These are phyloP conservation scores for Thraustochytrium sp. DNA, from an alignment of 352 stramenopile genomes.

Conservation along the genomic window DNA sequence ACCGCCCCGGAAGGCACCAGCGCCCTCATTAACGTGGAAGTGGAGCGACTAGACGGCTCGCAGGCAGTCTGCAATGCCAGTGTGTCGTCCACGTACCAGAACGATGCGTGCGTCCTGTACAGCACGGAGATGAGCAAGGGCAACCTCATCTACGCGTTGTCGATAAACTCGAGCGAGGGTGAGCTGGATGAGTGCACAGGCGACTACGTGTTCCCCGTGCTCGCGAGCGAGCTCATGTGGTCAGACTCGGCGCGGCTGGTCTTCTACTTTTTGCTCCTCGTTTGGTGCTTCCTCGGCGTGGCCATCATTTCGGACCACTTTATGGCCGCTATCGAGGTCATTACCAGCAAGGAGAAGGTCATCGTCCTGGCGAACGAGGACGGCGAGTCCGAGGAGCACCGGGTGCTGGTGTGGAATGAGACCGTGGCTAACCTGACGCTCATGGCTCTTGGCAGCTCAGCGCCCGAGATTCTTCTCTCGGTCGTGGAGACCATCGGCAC, in stretches of 20 bases:
- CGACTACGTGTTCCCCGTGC: constrained; percentile 31
- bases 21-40: too few relatives aligned
- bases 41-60: too few relatives aligned
- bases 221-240: constrained; percentile 31
- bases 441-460: constrained; percentile 55
- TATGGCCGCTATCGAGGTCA: constrained; percentile 54
- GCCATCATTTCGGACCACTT: constrained; percentile 49
- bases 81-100: too few relatives aligned
- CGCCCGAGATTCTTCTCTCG: constrained; percentile 53
- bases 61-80: too few relatives aligned
- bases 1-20: too few relatives aligned
- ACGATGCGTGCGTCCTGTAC: background rate
- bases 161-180: too few relatives aligned
- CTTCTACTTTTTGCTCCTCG: constrained; percentile 27
- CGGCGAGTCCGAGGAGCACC: constrained; percentile 17
- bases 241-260: background rate
- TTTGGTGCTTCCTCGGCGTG: constrained; percentile 40
- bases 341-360: constrained; percentile 48
- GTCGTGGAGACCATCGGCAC: constrained; percentile 53
- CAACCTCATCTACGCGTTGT: background rate
- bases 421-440: constrained; percentile 55
- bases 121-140: background rate
- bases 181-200: background rate
- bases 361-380: constrained; percentile 38
- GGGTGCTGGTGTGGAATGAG: constrained; percentile 51